These are phyloP conservation scores for Amanita molliuscula DNA, from an alignment of 768 basidiomycete species.

Conservation along the genomic window DNA sequence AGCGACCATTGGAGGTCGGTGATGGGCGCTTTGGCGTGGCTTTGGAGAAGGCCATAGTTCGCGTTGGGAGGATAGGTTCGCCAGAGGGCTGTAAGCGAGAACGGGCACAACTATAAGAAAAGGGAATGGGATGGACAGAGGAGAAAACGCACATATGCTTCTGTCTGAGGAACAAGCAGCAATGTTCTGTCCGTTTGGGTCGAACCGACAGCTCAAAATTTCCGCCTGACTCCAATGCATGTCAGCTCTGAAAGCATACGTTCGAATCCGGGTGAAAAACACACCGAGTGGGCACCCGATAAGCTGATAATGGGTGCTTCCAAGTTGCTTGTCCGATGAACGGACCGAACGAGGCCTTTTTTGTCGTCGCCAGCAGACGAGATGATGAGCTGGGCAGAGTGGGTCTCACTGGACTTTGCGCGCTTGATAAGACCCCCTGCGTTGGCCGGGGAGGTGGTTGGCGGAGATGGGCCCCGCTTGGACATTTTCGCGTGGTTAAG, in stretches of 20 bases:
- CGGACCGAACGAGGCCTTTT: slow-evolving; percentile 72
- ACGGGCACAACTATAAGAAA: background rate
- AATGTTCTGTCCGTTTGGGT: slow-evolving; percentile 87
- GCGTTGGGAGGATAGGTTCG: slow-evolving; percentile 85
- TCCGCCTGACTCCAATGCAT: slow-evolving; percentile 44
- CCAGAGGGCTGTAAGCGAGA: slow-evolving; percentile 58
- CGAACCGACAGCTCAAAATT: slow-evolving; percentile 87
- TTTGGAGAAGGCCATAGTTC: slow-evolving; percentile 82
- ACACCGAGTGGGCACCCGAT: slow-evolving; percentile 75
- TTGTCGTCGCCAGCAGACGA: slow-evolving; percentile 66
- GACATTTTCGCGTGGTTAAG: slow-evolving; percentile 38
- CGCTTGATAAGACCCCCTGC: slow-evolving; percentile 52
- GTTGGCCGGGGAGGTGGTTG: slow-evolving; percentile 13
- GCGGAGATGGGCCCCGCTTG: slow-evolving; percentile 57
- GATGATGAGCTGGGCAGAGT: slow-evolving; percentile 58
- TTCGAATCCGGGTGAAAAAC: slow-evolving; percentile 13
- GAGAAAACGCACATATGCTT: slow-evolving; percentile 64
- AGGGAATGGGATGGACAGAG: background rate
- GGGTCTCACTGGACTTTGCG: slow-evolving; percentile 39
- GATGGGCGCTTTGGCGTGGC: slow-evolving; percentile 82
- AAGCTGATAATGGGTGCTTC: slow-evolving; percentile 93
- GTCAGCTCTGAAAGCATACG: background rate
- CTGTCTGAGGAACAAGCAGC: slow-evolving; percentile 89
- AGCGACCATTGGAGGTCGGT: slow-evolving; percentile 90
- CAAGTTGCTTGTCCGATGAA: slow-evolving; percentile 87